phyloP scores from a whole-genome alignment of 805 yeast genomes.

The Candida ficus region DNA sequence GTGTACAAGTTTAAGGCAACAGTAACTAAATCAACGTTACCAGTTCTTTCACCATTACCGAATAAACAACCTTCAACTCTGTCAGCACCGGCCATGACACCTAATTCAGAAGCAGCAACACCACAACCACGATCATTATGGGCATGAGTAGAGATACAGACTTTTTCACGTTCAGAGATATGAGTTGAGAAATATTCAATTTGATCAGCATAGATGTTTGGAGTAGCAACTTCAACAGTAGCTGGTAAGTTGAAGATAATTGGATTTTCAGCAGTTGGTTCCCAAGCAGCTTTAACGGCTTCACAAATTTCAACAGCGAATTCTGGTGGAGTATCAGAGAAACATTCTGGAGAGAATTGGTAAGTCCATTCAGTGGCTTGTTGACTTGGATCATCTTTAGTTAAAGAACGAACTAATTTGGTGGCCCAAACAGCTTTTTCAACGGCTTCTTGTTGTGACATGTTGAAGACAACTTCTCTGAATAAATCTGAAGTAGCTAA shows the following conservation, averaged over 20 bases:
- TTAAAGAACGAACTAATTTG: conserved; percentile 57
- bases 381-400: conserved; percentile 68
- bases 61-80: conserved; percentile 80
- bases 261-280: conserved; percentile 68
- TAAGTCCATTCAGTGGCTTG: conserved; percentile 63
- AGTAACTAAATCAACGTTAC: conserved; percentile 74
- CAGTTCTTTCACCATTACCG: conserved; percentile 84
- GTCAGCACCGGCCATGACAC: conserved; percentile 78
- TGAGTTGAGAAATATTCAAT: conserved; percentile 67
- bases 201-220: conserved; percentile 76
- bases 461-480: conserved; percentile 70
- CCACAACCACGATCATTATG: conserved; percentile 84
- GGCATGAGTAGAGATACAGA: conserved; percentile 64
- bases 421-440: conserved; percentile 69
- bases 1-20: conserved; percentile 76
- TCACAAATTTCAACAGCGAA: conserved; percentile 74
- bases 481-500: conserved; percentile 72
- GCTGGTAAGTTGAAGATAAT: conserved; percentile 78
- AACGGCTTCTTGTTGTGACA: conserved; percentile 64
- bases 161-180: conserved; percentile 66
- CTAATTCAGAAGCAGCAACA: conserved; percentile 77
- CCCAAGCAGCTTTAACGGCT: conserved; percentile 77
- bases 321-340: conserved; percentile 68
- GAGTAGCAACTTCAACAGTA: conserved; percentile 73
- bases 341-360: conserved; percentile 77